Conservation (phyloP, 306 rosid genomes). For the Fragaria nilgerrensis region DNA sequence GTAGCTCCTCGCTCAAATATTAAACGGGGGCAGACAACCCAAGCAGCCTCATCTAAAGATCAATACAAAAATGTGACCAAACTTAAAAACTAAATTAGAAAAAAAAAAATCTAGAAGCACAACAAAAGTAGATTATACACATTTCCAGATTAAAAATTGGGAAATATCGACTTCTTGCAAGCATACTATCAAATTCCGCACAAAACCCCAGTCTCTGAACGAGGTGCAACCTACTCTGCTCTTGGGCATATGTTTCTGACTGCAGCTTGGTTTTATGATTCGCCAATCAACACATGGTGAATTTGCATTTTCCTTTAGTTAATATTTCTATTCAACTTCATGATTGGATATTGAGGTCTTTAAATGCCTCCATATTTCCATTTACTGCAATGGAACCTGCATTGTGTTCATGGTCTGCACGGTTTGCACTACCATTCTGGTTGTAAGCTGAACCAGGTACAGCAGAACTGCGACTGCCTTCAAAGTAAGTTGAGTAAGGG, state of each 20-base stretch:
- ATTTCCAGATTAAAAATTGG: constrained; percentile 49
- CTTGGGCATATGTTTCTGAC: constrained; percentile 20
- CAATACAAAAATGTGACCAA: constrained; percentile 43
- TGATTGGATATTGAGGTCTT: constrained; percentile 50
- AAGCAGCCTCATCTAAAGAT: constrained; percentile 35
- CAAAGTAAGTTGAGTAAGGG: constrained; percentile 75
- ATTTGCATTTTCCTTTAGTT: constrained; percentile 17
- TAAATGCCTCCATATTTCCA: constrained; percentile 66
- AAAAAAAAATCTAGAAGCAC: constrained; percentile 35
- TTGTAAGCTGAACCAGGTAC: constrained; percentile 52
- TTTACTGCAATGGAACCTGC: constrained; percentile 49
- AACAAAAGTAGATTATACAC: constrained; percentile 56
- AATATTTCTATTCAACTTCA: constrained; percentile 18
- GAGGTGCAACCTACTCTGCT: constrained; percentile 32
- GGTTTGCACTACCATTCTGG: constrained; percentile 50
- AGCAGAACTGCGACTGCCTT: constrained; percentile 72
- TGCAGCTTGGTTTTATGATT: constrained; percentile 31
- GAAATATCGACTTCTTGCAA: constrained; percentile 15
- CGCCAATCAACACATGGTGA: constrained; percentile 23
- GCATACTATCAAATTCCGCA: constrained; percentile 14
- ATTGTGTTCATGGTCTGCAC: constrained; percentile 34
- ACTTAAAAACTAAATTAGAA: constrained; percentile 1
- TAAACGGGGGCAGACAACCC: constrained; percentile 36
- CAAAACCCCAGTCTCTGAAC: constrained; percentile 12
- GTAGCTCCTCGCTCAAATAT: constrained; percentile 42